Base-by-base conservation (phyloP, 2,329 filamentous ascomycete species). In the Trichoderma koningiopsis region DNA sequence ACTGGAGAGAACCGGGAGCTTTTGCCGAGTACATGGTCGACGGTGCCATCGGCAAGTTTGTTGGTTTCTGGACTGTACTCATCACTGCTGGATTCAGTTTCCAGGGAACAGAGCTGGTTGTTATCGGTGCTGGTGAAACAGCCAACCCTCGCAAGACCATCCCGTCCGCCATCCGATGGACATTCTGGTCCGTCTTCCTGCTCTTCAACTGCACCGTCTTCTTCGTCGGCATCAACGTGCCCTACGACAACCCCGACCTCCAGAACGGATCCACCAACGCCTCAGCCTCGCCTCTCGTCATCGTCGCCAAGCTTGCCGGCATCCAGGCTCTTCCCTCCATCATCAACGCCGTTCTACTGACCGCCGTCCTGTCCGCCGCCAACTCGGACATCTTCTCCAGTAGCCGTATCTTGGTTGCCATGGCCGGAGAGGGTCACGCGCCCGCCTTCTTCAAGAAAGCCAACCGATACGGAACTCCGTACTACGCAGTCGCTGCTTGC, bases 361-460 rank as follows among this genome's bases (percentile, higher is more conserved):
- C 91, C 0, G 92, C 91, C 3, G 92, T 94, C 8, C 88, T 93
- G 73, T 92, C 91, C 0, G 92, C 92, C 6, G 92, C 91, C 70
- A 93, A 92, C 80, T 91, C 91, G 16, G 92, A 92, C 80, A 85
- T 94, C 70, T 93, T 92, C 81, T 91, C 90, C 53, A 89, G 88
- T 70, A 90, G 87, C 69, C 88, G 91, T 29, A 89, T 91, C 52
- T 83, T 93, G 43, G 84, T 92, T 71, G 88, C 87, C 11, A 83
- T 93, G 14, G 89, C 90, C 40, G 81, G 88, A 53, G 88, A 90
- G 67, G 85, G 87, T 53, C 87, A 89, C 70, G 90, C 89, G 0
- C 90, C 90, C 1, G 77, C 76, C 11, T 80, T 90, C 73, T 82
- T 92, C 75, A 84, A 83, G 71, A 79, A 81, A 58, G 91, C 88